phyloP scores from a whole-genome alignment of 1,284 basidiomycete genomes.

The Irpex sp. region DNA sequence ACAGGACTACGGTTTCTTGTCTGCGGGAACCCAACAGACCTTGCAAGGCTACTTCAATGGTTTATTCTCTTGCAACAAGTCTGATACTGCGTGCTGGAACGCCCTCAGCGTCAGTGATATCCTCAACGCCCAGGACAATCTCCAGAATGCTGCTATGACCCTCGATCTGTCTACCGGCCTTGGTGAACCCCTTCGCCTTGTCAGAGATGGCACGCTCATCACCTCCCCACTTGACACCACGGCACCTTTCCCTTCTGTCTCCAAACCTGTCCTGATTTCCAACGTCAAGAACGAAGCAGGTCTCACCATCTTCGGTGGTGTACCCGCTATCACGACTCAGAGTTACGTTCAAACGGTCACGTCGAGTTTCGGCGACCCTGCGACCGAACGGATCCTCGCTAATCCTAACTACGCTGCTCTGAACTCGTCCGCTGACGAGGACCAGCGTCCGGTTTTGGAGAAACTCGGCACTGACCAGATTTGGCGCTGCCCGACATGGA shows the following conservation, averaged over 20 bases:
- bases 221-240: constrained; percentile 57
- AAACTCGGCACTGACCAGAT: constrained; percentile 64
- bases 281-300: constrained; percentile 72
- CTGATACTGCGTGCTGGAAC: constrained; percentile 49
- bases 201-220: constrained; percentile 57
- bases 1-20: constrained; percentile 73
- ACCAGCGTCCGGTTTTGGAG: constrained; percentile 56
- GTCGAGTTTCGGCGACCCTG: constrained; percentile 43
- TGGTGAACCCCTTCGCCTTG: constrained; percentile 58
- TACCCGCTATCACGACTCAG: constrained; percentile 36
- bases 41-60: constrained; percentile 54
- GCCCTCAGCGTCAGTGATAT: constrained; percentile 48
- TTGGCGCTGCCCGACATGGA: constrained; percentile 71
- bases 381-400: constrained; percentile 43
- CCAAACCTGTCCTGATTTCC: constrained; percentile 67
- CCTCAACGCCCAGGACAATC: constrained; percentile 42
- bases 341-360: constrained; percentile 40
- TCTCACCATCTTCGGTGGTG: constrained; percentile 47
- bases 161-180: constrained; percentile 51
- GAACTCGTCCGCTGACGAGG: constrained; percentile 20
- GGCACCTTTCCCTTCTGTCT: constrained; percentile 47
- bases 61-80: constrained; percentile 42
- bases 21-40: constrained; percentile 45
- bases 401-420: constrained; percentile 49
- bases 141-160: constrained; percentile 36